Conservation (phyloP, 306 rosid species). For the Castanea crenata region DNA sequence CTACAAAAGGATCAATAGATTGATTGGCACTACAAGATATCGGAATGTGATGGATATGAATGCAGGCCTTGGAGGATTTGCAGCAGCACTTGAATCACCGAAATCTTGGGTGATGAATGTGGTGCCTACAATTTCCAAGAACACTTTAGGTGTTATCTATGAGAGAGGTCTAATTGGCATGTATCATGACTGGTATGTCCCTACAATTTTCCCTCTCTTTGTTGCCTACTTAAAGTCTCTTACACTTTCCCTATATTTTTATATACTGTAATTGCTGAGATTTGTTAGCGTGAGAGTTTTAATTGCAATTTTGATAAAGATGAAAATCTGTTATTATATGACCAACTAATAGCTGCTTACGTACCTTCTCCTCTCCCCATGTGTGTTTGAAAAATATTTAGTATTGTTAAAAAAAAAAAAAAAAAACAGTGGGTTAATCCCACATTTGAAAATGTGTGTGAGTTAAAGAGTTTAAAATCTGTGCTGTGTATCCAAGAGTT, state of each 20-base stretch:
- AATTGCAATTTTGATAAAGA: neutral
- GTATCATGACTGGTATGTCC: conserved; percentile 89
- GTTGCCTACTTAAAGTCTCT: conserved; percentile 1
- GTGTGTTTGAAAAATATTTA: too few relatives aligned
- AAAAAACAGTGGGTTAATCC: too few relatives aligned
- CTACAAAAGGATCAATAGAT: conserved; percentile 65
- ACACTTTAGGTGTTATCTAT: conserved; percentile 78
- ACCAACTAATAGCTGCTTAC: neutral
- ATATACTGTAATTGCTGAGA: neutral
- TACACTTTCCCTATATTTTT: neutral
- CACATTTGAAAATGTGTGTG: too few relatives aligned
- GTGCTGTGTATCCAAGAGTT: too few relatives aligned
- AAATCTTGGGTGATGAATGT: conserved; percentile 98
- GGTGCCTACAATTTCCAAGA: conserved; percentile 71
- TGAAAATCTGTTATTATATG: neutral
- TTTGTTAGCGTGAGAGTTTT: neutral
- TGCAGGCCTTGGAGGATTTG: conserved; percentile 97
- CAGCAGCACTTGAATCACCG: conserved; percentile 77
- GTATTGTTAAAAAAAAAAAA: too few relatives aligned
- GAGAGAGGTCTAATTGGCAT: conserved; percentile 98
- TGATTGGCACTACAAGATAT: conserved; percentile 73
- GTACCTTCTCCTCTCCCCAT: too few relatives aligned
- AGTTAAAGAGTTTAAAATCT: too few relatives aligned
- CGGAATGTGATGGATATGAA: conserved; percentile 98
- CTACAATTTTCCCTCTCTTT: conserved; percentile 5